phyloP scores from a whole-genome alignment of 306 rosid genomes.

The Quercus berberidifolia region DNA sequence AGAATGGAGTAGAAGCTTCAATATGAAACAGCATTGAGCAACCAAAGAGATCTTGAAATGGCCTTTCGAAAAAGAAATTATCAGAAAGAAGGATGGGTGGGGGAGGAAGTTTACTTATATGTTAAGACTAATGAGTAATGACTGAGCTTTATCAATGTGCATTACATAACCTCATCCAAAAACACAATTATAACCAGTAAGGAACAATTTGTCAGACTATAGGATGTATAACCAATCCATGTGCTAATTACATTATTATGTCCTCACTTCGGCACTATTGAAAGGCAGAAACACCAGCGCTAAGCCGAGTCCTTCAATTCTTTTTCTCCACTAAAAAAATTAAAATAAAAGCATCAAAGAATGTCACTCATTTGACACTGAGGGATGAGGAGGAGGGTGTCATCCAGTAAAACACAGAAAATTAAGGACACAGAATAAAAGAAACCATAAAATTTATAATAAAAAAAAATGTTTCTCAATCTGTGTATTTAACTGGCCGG shows the following conservation, averaged over 20 bases:
- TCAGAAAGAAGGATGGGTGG: no score
- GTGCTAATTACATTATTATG: neutral
- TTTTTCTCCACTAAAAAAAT: neutral
- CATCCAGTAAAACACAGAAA: neutral
- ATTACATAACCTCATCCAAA: no score
- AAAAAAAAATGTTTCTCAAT: conserved; percentile 2
- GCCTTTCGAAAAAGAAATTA: no score
- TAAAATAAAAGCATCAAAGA: neutral
- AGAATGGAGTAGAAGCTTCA: no score
- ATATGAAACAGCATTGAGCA: no score
- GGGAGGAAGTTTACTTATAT: no score
- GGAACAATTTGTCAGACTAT: no score
- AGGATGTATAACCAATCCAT: neutral
- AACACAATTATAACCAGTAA: no score
- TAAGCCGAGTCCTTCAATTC: neutral
- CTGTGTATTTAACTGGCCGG: conserved; percentile 10
- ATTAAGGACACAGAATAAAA: neutral
- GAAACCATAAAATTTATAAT: conserved; percentile 4
- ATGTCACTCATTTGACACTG: neutral
- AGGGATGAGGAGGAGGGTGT: neutral
- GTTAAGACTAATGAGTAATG: no score
- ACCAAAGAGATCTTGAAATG: no score
- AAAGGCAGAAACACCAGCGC: neutral
- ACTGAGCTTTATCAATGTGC: no score
- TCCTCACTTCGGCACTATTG: neutral